Conservation (phyloP, 1,139 yeast species). For the Saccharomyces hybrid region DNA sequence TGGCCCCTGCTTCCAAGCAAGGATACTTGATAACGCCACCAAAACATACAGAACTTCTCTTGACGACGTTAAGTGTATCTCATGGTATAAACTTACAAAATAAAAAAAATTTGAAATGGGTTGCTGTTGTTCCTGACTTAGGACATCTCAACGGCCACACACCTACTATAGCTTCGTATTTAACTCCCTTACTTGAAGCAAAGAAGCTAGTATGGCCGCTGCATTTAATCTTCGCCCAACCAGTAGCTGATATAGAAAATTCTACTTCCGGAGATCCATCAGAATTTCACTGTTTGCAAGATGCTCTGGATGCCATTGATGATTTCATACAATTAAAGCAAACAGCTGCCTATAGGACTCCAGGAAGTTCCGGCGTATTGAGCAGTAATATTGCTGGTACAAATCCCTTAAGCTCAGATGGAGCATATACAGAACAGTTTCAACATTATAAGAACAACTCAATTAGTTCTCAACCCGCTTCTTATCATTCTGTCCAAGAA, state of each 20-base stretch:
- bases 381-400: slow-evolving; percentile 20
- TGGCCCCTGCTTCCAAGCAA: slow-evolving; percentile 20
- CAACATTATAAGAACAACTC: slow-evolving; percentile 22
- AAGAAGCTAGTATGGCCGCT: slow-evolving; percentile 68
- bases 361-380: slow-evolving; percentile 23
- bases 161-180: slow-evolving; percentile 49
- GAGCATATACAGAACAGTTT: slow-evolving; percentile 30
- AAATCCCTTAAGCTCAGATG: slow-evolving; percentile 29
- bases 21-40: slow-evolving; percentile 47
- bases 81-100: slow-evolving; percentile 43
- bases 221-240: slow-evolving; percentile 53
- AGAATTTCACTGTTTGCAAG: slow-evolving; percentile 18
- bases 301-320: slow-evolving; percentile 33
- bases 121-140: slow-evolving; percentile 58
- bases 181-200: slow-evolving; percentile 46
- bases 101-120: slow-evolving; percentile 41
- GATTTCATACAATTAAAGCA: slow-evolving; percentile 34
- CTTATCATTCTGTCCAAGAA: slow-evolving; percentile 8
- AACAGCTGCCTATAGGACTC: slow-evolving; percentile 34
- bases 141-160: slow-evolving; percentile 63
- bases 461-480: slow-evolving; percentile 11
- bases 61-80: slow-evolving; percentile 44
- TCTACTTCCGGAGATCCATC: slow-evolving; percentile 1
- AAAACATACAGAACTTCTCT: slow-evolving; percentile 41
- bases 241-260: slow-evolving; percentile 10